Evolutionary conservation across 805 yeast species (phyloP), one percentile per base, ranked within the genome.

Genomic region (Candida maris): DNA sequence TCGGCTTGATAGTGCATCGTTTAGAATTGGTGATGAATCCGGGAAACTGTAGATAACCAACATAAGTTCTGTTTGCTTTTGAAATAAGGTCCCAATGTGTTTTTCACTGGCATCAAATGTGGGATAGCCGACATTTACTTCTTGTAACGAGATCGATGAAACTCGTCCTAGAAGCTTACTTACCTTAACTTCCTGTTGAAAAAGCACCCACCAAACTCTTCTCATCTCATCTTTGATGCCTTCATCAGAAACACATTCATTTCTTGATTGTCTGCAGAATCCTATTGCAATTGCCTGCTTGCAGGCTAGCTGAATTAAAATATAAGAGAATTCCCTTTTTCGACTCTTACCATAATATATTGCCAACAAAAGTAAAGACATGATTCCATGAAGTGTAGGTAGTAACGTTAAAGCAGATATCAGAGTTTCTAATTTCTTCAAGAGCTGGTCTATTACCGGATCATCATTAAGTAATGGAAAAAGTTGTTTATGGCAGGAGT

Each of bases 231-330:
- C 27, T 25, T 17, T 32, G 14, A 14, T 5, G 13, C 8, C 22
- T 10, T 24, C 21, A 23, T 32, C 30, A n/a, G 30, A 12, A 5
- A 32, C 13, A 18, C 36, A 32, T 25, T 32, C 36, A 32, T 24
- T 32, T 30, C 23, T 32, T 5, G 36, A 32, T 19, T 32, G 36
- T 15, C 36, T 6, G 19, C 36, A 17, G 13, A 32, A 16, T 6
- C 36, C 36, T 12, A 32, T 32, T 6, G 36, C 36, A 4, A 32
- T 25, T 5, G 36, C 36, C 15, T 32, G 36, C 16, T 32, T 32
- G 14, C 21, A 24, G 4, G 30, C 36, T 10, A 32, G 29, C 19
- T 32, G 23, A 5, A 32, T 10, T 17, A 32, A n/a, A 8, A 32
- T n/a, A 25, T 12, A 32, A 10, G 36, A 32, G 15, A 13, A 32